Conservation (phyloP, 129 eudicot species). For the Chrysanthemum lavandulifolium region DNA sequence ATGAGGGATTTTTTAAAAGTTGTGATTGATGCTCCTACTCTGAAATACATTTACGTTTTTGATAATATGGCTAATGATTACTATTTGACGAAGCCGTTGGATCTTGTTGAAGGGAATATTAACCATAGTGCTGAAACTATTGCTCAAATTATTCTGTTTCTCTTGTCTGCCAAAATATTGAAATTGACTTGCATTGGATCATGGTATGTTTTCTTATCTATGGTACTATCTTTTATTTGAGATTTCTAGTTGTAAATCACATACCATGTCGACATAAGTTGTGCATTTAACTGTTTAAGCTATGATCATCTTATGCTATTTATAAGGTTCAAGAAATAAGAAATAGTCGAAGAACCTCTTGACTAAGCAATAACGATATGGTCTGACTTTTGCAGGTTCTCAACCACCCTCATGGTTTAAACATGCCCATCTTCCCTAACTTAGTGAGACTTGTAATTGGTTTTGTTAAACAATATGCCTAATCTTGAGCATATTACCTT, state of each 20-base stretch:
- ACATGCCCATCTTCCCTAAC: constrained; percentile 24
- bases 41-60: constrained; percentile 17
- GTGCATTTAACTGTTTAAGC: neutral
- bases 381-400: neutral
- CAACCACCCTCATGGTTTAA: neutral
- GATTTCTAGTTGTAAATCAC: no score
- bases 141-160: neutral
- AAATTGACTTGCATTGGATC: neutral
- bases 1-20: neutral
- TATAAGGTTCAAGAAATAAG: neutral
- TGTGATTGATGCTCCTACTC: constrained; percentile 22
- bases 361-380: neutral
- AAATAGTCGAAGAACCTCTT: neutral
- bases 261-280: neutral
- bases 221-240: neutral
- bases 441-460: constrained; percentile 17
- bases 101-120: constrained; percentile 12
- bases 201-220: neutral
- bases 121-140: neutral
- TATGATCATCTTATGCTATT: neutral
- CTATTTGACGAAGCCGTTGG: constrained; percentile 3
- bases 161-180: constrained; percentile 25
- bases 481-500: constrained; percentile 35
- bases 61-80: constrained; percentile 7
- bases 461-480: no score